Percentiles rank a stretch among this genome's conserved stretches.
These are phyloP conservation scores for Kwoniella mangroviensis DNA, from an alignment of 768 basidiomycete species.

Conservation along the genomic window DNA sequence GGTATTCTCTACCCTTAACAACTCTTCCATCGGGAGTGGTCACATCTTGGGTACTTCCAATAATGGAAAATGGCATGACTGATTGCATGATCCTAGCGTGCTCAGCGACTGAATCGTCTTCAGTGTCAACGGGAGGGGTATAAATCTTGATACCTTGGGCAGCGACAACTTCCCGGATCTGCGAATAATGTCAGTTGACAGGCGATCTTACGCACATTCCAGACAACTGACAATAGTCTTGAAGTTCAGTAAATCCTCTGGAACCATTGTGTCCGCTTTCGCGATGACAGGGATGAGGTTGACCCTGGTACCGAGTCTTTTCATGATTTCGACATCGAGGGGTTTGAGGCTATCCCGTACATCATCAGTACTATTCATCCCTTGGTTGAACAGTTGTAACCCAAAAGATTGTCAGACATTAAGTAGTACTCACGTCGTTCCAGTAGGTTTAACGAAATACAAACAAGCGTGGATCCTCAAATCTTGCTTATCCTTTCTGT, in stretches of 20 bases:
- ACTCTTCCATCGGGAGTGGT: conserved; percentile 83
- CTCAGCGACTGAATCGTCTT: conserved; percentile 83
- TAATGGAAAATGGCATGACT: conserved; percentile 98
- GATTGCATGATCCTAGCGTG: conserved; percentile 80
- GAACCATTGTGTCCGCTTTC: conserved; percentile 96
- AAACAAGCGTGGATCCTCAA: conserved; percentile 93
- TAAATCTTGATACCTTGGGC: conserved; percentile 96
- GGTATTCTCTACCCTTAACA: conserved; percentile 97
- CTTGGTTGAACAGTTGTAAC: background rate
- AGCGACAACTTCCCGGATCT: conserved; percentile 86
- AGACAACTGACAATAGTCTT: conserved; percentile 77
- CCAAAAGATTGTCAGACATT: background rate
- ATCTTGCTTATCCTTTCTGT: conserved; percentile 90
- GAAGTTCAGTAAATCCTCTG: conserved; percentile 86
- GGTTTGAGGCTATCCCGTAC: conserved; percentile 75
- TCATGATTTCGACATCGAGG: conserved; percentile 99
- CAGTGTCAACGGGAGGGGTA: conserved; percentile 85
- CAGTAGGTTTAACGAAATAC: conserved; percentile 95
- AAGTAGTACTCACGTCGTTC: conserved; percentile 77
- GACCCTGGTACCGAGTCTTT: conserved; percentile 94
- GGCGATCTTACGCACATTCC: too few relatives aligned
- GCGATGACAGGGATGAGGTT: conserved; percentile 97
- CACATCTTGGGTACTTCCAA: conserved; percentile 95
- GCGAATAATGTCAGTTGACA: background rate
- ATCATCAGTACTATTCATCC: conserved; percentile 5